Base-by-base conservation (phyloP, 495 filamentous ascomycete genomes). In the Parmelia sp. region DNA sequence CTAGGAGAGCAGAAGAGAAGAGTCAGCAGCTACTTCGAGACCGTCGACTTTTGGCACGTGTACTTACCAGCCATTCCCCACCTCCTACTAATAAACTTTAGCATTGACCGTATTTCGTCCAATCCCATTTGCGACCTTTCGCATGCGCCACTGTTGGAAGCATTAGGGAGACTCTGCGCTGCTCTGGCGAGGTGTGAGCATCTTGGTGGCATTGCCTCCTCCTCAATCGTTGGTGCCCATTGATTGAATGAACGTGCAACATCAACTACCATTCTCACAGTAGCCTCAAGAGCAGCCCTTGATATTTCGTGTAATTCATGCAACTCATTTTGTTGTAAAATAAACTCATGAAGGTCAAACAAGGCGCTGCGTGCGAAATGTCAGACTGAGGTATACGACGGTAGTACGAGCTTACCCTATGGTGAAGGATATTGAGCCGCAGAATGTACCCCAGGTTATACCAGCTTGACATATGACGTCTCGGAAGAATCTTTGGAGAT, bases 201-300 rank as follows among this genome's bases (percentile, higher is more conserved):
- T 25, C 35, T 40, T 11, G 35, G 57, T 35, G 57, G 57, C 35
- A 37, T 23, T 23, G 25, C 19, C 29, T 58, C 57, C 5, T 39
- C 33, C 33, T 39, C 23, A 12, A n/a, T n/a, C n/a, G n/a, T n/a
- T n/a, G 57, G 57, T 37, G 37, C n/a, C 19, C 37, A 21, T 35
- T 58, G 57, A 37, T 58, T 58, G 57, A 58, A 58, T 37, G 57
- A 58, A n/a, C 33, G 37, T 40, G 57, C 57, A 58, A 58, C 37
- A 25, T 58, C 57, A 40, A 58, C 25, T 33, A 58, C 11, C 35
- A 58, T 58, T 37, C 57, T 58, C 57, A 37, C 37, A 21, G 14
- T 58, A 21, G 57, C 35, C 35, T 39, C 21, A 39, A 58, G 57
- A 11, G 57, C 17, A 2, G 33, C 57, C 25, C 9, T 33, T 37